Evolutionary conservation across 1,284 basidiomycete genomes (phyloP).

Genomic region (Cutaneotrichosporon sp.): DNA sequence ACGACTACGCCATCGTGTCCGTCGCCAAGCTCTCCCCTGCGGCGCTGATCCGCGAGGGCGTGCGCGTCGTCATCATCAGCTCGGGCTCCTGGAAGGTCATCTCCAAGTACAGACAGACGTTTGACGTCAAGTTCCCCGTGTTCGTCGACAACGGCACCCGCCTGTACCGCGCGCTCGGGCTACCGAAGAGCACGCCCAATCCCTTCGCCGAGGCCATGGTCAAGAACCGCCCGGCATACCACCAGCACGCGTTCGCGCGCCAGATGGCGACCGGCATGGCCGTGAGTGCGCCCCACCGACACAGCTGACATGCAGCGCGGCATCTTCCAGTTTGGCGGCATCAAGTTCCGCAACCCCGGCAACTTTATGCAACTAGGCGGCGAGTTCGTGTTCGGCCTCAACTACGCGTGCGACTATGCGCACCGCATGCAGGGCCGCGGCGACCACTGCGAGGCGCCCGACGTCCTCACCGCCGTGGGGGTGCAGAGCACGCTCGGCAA

Average conservation of each 20-base stretch:
- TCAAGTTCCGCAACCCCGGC: constrained; percentile 39
- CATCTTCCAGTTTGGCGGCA: constrained; percentile 14
- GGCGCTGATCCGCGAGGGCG: constrained; percentile 39
- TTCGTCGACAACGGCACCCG: constrained; percentile 48
- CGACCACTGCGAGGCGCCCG: constrained; percentile 21
- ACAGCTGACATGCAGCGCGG: not conserved
- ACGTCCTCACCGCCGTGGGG: constrained; percentile 17
- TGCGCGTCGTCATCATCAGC: constrained; percentile 46
- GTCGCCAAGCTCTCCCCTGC: constrained; percentile 43
- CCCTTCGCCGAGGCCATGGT: constrained; percentile 13
- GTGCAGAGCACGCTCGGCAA: constrained; percentile 6
- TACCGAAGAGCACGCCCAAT: constrained; percentile 23
- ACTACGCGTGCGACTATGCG: constrained; percentile 45
- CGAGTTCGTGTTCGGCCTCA: constrained; percentile 47
- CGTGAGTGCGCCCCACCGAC: too few species aligned
- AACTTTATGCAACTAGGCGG: constrained; percentile 52
- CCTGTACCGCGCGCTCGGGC: constrained; percentile 48
- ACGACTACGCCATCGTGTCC: constrained; percentile 50
- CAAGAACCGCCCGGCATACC: constrained; percentile 14
- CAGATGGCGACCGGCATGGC: constrained; percentile 16
- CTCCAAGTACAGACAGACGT: constrained; percentile 47
- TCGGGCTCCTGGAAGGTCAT: constrained; percentile 52
- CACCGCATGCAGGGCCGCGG: constrained; percentile 52
- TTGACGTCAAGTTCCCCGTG: constrained; percentile 50
- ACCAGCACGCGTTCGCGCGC: constrained; percentile 10